These are phyloP conservation scores for Lentinula guzmanii DNA, from an alignment of 768 basidiomycete genomes.

Conservation along the genomic window DNA sequence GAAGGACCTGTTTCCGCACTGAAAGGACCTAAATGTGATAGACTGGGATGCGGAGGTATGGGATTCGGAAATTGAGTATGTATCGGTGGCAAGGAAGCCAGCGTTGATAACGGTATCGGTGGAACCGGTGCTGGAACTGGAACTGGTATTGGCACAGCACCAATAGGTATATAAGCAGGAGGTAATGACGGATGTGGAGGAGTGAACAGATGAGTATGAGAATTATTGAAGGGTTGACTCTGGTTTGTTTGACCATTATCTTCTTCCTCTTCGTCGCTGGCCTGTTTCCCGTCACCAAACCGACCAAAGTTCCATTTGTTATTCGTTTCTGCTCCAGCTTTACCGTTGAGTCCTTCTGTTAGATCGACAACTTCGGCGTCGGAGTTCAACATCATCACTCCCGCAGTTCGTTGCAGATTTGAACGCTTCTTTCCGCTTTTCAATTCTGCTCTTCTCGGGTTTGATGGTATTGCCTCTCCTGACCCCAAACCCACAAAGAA, in stretches of 20 bases:
- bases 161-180: constrained; percentile 2
- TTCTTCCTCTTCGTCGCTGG: constrained; percentile 1
- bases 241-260: background rate
- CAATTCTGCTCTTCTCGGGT: background rate
- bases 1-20: background rate
- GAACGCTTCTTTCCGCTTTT: background rate
- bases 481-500: background rate
- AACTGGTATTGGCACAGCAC: background rate
- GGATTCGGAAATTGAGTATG: constrained; percentile 5
- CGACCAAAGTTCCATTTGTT: constrained; percentile 50
- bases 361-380: constrained; percentile 22
- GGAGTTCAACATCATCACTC: background rate
- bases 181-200: constrained; percentile 7
- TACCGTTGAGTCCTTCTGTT: constrained; percentile 15
- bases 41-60: constrained; percentile 3
- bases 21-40: constrained; percentile 1
- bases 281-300: background rate
- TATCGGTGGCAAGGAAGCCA: background rate
- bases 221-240: background rate
- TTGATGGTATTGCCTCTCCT: background rate
- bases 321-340: constrained; percentile 5
- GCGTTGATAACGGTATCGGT: constrained; percentile 1
- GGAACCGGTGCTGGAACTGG: constrained; percentile 2
- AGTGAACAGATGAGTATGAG: background rate
- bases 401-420: background rate